Base-by-base conservation (phyloP, 2,329 filamentous ascomycete genomes). In the Chaetomiaceae sp. region DNA sequence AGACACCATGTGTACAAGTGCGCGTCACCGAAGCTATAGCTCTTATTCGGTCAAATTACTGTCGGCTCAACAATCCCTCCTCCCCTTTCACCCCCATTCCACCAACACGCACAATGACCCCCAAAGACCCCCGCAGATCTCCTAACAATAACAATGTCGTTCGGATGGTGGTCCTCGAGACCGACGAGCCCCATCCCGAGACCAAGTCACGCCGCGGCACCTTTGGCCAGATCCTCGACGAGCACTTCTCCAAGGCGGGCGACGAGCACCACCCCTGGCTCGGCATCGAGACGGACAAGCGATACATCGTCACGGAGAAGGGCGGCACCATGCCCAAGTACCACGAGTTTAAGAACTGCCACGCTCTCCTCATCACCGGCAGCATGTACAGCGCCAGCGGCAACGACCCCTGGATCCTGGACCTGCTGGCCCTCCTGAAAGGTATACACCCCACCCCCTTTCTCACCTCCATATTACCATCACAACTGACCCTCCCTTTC, bases 341-440 rank as follows among this genome's bases (percentile, higher is more conserved):
- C 3, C 66, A 72, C 2, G 76, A 79, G 5, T 74, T 82, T 33
- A 78, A 85, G 1, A 71, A 79, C 12, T 75, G 89, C 23, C 85
- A 92, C 69, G 87, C 83, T 1, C 70, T 93, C n/a, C 68, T 93
- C 31, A 75, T 92, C 45, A 86, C 84, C 1, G 88, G 88, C 3
- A 73, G 71, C 78, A 82, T 78, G 67, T 76, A 81, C 64, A 86
- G 87, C 62, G 81, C 87, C 0, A 88, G 85, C 60, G 86, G 85
- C 37, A 73, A 86, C 51, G 73, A 82, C 33, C 78, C 81, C 0
- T 93, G 88, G 88, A 89, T 91, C 46, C 61, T 85, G 39, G 82
- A 82, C 50, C 73, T 91, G 2, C 77, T 90, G 7, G 77, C 81
- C 0, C 66, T 81, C 10, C 65, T 82, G 8, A 68, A 67, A 62